Base-by-base conservation (phyloP, 164 flowering plant species). In the Annona squamosa region DNA sequence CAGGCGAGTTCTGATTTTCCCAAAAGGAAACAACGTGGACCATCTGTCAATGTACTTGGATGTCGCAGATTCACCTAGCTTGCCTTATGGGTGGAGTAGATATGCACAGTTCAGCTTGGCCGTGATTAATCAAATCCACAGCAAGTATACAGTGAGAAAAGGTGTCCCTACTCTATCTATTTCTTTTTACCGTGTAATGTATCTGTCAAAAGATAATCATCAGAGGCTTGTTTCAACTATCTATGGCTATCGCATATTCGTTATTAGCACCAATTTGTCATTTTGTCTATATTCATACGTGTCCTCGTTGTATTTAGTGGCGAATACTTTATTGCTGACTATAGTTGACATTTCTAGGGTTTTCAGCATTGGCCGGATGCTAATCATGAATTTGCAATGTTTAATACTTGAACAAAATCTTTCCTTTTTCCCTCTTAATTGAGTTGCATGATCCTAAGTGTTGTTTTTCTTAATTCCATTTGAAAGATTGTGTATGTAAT, bases 11-110 rank as follows among this genome's bases (percentile, higher is more conserved):
- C 85, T 91, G 74, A 83, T 85, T 61, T 91, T 89, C 73, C 93
- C 97, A 0, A 89, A 91, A 62, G 97, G 97, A 62, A 89, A 91
- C 84, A 88, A 89, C 73, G 93, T 89, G 76, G 93, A 88, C 73
- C 87, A 88, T 74, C 76, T 91, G 81, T 91, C 97, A 0, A 83
- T 91, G 92, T 91, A 91, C 78, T 77, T 91, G 71, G 93, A 91
- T 80, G 93, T 89, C 67, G 97, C 92, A 7, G 93, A 91, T 78
- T 85, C 92, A 3, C 45, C 79, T 5, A 81, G 76, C 45, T 77
- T 91, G 80, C 93, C 92, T 26, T 89, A 89, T 78, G 97, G 92
- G 45, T 91, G 97, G 97, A 89, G 88, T 79, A 87, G 97, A 85
- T 86, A 87, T 74, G 92, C 93, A 2, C 92, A 89, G 75, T 91